Base-by-base conservation (phyloP, 1,284 basidiomycete species). In the Leccinum angustisporum region DNA sequence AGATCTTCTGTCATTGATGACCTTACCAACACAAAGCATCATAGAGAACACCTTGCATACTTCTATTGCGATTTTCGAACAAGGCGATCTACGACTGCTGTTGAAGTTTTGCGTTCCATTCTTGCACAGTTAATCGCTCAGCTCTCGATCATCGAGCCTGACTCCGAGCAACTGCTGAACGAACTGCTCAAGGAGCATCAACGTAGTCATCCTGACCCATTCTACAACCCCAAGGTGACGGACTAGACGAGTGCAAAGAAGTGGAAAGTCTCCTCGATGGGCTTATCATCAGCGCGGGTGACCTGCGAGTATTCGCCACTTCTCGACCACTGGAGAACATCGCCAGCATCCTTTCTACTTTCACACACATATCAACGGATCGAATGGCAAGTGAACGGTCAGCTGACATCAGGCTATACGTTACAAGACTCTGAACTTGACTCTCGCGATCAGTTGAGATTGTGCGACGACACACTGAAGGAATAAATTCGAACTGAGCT, bases 61-160 rank as follows among this genome's bases (percentile, higher is more conserved):
- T 66, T 68, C 33, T 68, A 68, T 48, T 68, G 66, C 4, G 67
- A 66, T 58, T 68, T 68, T 46, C 52, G 61, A 3, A 57, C 30
- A 2, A 4, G 0, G 5, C 25, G 25, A 10, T 66, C 64, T 0
- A 66, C 64, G 1, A 60, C 9, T 14, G 48, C 67, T 3, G 18
- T 66, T 2, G 65, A 66, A 16, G 67, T 65, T 4, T 61, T 64
- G 48, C 50, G 61, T 4, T 66, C 64, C 13, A 16, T 68, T 48
- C 56, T 68, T 9, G 38, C 56, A 1, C 67, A 65, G 50, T 16
- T 68, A 1, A 18, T 1, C 0, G 2, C 5, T 1, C 52, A 7
- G 1, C 25, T 64, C 8, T 54, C 30, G 10, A 9, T 1, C 2
- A n/a, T 8, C 3, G 16, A 33, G 1, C 2, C 3, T 0, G 36